A percentile compares a stretch with the other conserved stretches of the same genome.
Conservation (phyloP, 495 filamentous ascomycete genomes). For the Elaphomyces granulatus region DNA sequence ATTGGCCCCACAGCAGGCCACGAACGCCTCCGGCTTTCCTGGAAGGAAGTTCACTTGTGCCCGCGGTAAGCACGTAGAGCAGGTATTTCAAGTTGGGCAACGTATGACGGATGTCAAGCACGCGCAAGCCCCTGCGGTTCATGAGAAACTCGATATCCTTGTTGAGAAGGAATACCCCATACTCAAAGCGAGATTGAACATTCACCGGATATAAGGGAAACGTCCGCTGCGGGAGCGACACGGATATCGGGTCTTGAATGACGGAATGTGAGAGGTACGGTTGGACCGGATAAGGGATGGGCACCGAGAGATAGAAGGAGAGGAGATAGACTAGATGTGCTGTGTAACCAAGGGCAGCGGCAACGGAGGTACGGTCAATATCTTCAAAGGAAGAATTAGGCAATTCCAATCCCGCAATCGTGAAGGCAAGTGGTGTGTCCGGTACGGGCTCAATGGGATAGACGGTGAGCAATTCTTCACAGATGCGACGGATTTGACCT, state of each 20-base stretch:
- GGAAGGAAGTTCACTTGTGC: constrained; percentile 59
- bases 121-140: constrained; percentile 52
- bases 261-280: constrained; percentile 57
- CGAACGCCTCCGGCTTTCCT: constrained; percentile 65
- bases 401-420: constrained; percentile 56
- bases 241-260: constrained; percentile 67
- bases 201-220: constrained; percentile 72
- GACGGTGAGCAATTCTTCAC: constrained; percentile 61
- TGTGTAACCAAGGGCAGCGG: constrained; percentile 71
- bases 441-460: constrained; percentile 63
- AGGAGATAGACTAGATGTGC: constrained; percentile 63
- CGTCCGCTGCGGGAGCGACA: constrained; percentile 47
- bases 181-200: constrained; percentile 79
- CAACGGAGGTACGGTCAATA: constrained; percentile 49
- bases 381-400: constrained; percentile 64
- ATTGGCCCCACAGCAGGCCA: constrained; percentile 34
- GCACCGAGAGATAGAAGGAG: constrained; percentile 66
- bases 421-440: constrained; percentile 53
- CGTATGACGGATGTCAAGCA: constrained; percentile 80
- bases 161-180: constrained; percentile 86
- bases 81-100: constrained; percentile 87
- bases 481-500: constrained; percentile 74
- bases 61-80: constrained; percentile 71
- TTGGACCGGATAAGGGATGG: constrained; percentile 68
- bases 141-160: constrained; percentile 84